These are phyloP conservation scores for Suaeda aralocaspica DNA, from an alignment of 148 eudicot genomes.

Conservation along the genomic window DNA sequence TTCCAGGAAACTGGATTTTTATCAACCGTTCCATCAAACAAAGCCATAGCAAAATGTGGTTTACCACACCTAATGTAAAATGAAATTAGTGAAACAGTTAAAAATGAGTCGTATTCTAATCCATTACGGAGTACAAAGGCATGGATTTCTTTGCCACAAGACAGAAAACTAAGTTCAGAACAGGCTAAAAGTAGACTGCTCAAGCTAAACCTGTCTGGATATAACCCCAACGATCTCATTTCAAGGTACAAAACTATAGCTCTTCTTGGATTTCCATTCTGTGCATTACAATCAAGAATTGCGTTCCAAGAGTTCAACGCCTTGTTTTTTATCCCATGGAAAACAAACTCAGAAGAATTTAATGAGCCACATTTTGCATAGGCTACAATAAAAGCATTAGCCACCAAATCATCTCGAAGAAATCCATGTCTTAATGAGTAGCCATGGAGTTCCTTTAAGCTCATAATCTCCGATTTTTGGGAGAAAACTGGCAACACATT, in stretches of 20 bases:
- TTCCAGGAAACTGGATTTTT: slow-evolving; percentile 54
- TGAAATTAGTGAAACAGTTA: slow-evolving; percentile 47
- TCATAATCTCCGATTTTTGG: slow-evolving; percentile 28
- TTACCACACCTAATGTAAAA: slow-evolving; percentile 46
- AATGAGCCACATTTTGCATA: slow-evolving; percentile 56
- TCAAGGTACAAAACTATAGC: slow-evolving; percentile 37
- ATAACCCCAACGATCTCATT: slow-evolving; percentile 40
- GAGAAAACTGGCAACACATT: slow-evolving; percentile 49
- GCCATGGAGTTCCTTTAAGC: slow-evolving; percentile 61
- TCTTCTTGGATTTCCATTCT: slow-evolving; percentile 45
- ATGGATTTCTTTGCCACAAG: slow-evolving; percentile 49
- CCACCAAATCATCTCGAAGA: slow-evolving; percentile 37
- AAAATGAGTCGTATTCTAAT: slow-evolving; percentile 37
- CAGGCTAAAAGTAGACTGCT: slow-evolving; percentile 49
- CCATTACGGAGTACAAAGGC: slow-evolving; percentile 54
- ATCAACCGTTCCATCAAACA: slow-evolving; percentile 39
- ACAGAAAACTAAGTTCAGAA: slow-evolving; percentile 31
- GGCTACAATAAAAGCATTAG: slow-evolving; percentile 48
- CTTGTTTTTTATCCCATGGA: slow-evolving; percentile 30
- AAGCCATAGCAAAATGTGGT: slow-evolving; percentile 30
- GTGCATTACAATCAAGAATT: slow-evolving; percentile 47
- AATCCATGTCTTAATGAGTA: slow-evolving; percentile 46
- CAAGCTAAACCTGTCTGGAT: slow-evolving; percentile 47
- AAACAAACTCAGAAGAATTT: slow-evolving; percentile 34
- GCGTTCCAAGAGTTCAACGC: slow-evolving; percentile 64